A percentile compares a stretch with the other conserved stretches of the same genome.
Evolutionary conservation across 805 yeast species (phyloP).

Genomic region (Metschnikowia amazonensis): DNA sequence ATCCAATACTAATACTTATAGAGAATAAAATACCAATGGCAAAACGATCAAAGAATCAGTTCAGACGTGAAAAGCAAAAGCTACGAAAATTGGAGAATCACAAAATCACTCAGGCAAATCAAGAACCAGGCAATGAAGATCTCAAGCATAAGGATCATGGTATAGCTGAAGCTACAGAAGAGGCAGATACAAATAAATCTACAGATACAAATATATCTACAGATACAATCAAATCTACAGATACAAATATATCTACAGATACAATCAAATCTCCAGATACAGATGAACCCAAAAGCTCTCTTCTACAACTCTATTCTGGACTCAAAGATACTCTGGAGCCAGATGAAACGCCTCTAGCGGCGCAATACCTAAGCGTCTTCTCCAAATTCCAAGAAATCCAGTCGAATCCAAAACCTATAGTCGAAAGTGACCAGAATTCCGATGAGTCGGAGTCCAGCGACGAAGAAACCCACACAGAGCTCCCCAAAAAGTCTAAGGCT

Average conservation of each 20-base stretch:
- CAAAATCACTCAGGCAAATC: no score
- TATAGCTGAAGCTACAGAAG: no score
- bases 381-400: background rate
- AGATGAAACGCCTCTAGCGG: background rate
- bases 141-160: no score
- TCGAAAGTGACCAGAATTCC: background rate
- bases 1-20: no score
- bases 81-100: slow-evolving; percentile 29
- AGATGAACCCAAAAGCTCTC: no score
- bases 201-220: no score
- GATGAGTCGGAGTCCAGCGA: background rate
- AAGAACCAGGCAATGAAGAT: no score
- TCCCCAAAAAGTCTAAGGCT: slow-evolving; percentile 45
- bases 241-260: no score
- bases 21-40: no score
- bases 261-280: no score
- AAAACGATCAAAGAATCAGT: slow-evolving; percentile 50
- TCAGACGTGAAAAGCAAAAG: slow-evolving; percentile 46
- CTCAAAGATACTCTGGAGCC: background rate
- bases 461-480: background rate
- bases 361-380: slow-evolving; percentile 1
- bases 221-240: no score
- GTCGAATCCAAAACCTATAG: background rate
- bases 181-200: no score
- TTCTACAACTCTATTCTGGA: background rate